Evolutionary conservation across 345 rosid species (phyloP).

Genomic region (Viola odorata): DNA sequence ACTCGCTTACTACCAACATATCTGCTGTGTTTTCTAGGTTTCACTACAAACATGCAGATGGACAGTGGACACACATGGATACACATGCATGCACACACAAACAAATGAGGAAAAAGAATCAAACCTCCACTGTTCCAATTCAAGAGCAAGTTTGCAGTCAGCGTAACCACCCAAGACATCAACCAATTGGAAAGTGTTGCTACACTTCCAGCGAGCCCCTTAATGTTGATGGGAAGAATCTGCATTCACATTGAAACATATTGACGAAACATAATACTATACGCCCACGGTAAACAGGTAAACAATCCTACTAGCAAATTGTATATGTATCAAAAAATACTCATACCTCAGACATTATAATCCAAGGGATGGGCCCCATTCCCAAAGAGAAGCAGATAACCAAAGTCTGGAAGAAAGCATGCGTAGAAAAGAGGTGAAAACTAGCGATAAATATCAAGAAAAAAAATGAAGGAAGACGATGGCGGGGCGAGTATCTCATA

Average conservation of each 20-base stretch:
- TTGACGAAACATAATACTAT: neutral
- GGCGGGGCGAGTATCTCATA: conserved; percentile 28
- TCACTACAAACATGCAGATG: neutral
- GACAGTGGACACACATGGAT: neutral
- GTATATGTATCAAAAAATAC: neutral
- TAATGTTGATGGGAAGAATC: conserved; percentile 90
- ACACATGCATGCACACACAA: neutral
- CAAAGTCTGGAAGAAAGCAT: conserved; percentile 51
- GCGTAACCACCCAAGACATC: conserved; percentile 51
- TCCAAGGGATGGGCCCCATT: conserved; percentile 96
- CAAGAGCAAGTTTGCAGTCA: conserved; percentile 89
- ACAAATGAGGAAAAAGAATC: conserved; percentile 14
- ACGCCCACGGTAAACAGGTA: too few species aligned
- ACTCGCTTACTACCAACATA: too few species aligned
- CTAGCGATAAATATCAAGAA: conserved; percentile 4
- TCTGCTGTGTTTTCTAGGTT: too few species aligned
- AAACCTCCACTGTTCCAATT: conserved; percentile 86
- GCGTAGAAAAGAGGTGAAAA: neutral
- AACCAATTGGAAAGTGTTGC: conserved; percentile 90
- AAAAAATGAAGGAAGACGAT: conserved; percentile 5
- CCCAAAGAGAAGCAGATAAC: conserved; percentile 77
- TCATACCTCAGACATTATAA: conserved; percentile 96
- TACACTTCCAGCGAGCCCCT: conserved; percentile 88
- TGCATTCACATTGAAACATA: conserved; percentile 26
- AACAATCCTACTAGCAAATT: neutral